Percentiles rank a stretch among this genome's conserved stretches.
Conservation (phyloP, 2,329 filamentous ascomycete genomes). For the Apiospora rasikravindrae region DNA sequence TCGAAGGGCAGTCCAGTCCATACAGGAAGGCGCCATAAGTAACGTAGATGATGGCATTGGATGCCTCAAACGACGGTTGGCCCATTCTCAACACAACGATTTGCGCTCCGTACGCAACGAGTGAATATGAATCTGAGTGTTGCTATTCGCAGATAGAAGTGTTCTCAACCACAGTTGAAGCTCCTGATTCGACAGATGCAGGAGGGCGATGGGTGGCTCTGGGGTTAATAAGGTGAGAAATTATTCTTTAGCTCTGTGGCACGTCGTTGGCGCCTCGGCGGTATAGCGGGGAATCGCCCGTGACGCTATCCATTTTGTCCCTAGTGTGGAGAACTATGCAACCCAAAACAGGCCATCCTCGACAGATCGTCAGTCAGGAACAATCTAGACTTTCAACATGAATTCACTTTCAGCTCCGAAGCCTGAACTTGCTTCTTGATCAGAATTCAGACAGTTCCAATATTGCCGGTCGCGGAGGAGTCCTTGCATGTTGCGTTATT, state of each 20-base stretch:
- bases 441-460: background rate
- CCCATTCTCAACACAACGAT: conserved; percentile 62
- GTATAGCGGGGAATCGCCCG: conserved; percentile 14
- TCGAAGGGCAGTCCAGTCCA: conserved; percentile 31
- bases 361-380: conserved; percentile 8
- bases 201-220: background rate
- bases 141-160: background rate
- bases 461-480: background rate
- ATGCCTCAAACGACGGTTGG: conserved; percentile 74
- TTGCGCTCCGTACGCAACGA: background rate
- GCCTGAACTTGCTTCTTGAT: background rate
- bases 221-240: background rate
- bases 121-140: background rate
- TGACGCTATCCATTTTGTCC: conserved; percentile 14
- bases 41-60: conserved; percentile 82
- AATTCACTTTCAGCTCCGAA: background rate
- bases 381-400: background rate
- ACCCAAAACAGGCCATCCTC: conserved; percentile 11
- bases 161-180: background rate
- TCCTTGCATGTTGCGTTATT: background rate
- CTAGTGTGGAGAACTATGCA: conserved; percentile 14
- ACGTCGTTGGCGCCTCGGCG: conserved; percentile 7
- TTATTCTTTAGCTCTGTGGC: background rate
- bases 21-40: conserved; percentile 82
- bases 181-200: background rate